phyloP scores from a whole-genome alignment of 2,329 filamentous ascomycete species.

The Pseudonectria buxi region DNA sequence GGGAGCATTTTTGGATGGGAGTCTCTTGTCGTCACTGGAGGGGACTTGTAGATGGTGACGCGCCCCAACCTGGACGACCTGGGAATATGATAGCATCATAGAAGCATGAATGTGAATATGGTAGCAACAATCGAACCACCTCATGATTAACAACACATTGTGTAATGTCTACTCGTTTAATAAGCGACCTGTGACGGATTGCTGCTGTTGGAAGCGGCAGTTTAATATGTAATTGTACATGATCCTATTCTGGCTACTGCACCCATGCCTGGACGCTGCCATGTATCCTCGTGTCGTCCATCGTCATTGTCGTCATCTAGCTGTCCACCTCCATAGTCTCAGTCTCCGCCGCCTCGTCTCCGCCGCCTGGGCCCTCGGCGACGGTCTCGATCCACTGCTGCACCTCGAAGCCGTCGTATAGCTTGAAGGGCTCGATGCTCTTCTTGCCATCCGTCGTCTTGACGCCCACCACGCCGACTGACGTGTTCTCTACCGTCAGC shows the following conservation, averaged over 20 bases:
- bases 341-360: constrained; percentile 28
- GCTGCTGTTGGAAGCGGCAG: constrained; percentile 12
- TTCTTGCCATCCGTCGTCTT: constrained; percentile 42
- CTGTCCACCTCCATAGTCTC: constrained; percentile 32
- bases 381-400: constrained; percentile 77
- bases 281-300: constrained; percentile 7
- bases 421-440: constrained; percentile 71
- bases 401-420: constrained; percentile 85
- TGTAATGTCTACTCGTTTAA: constrained; percentile 6
- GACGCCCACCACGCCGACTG: constrained; percentile 74
- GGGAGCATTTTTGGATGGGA: too few species aligned
- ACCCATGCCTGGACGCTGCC: constrained; percentile 15
- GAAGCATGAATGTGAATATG: too few species aligned
- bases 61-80: too few species aligned
- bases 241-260: constrained; percentile 23
- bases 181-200: constrained; percentile 14
- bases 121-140: too few species aligned
- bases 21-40: too few species aligned
- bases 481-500: constrained; percentile 94
- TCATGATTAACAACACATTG: constrained; percentile 1
- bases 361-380: constrained; percentile 42
- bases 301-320: constrained; percentile 15
- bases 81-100: too few species aligned
- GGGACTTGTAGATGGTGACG: not conserved
- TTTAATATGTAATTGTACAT: constrained; percentile 27